Conservation (phyloP, 129 eudicot genomes). For the Flaveria robusta region DNA sequence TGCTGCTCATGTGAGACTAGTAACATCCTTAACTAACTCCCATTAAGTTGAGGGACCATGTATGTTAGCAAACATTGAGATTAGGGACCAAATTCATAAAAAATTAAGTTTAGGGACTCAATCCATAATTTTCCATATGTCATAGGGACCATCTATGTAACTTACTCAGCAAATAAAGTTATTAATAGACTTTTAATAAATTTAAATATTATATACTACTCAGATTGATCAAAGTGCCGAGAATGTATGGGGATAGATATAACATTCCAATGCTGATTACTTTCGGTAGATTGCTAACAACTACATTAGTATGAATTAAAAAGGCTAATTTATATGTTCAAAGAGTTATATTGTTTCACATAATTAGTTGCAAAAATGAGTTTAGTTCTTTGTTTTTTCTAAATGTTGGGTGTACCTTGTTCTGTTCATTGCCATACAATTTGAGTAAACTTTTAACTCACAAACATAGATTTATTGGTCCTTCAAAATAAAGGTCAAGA, state of each 20-base stretch:
- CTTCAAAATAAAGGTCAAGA: background rate
- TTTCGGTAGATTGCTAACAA: background rate
- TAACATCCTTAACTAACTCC: too few species aligned
- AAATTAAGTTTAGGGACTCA: too few species aligned
- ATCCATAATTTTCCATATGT: too few species aligned
- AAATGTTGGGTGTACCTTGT: background rate
- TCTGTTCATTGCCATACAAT: background rate
- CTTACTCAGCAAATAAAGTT: too few species aligned
- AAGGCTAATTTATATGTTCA: background rate
- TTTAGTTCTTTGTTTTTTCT: background rate
- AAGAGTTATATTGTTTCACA: background rate
- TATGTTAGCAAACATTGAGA: too few species aligned
- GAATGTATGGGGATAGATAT: background rate
- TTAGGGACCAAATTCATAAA: too few species aligned
- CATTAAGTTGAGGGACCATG: too few species aligned
- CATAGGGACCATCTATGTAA: too few species aligned
- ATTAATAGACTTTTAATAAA: background rate
- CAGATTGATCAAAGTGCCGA: background rate
- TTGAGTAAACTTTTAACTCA: conserved; percentile 6
- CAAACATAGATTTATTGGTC: background rate
- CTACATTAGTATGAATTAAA: conserved; percentile 7
- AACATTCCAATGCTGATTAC: background rate
- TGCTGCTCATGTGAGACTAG: too few species aligned
- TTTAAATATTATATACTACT: background rate
- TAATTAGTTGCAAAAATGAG: conserved; percentile 6